Percentiles rank a stretch among this genome's conserved stretches.
These are phyloP conservation scores for Chenopodium suecicum DNA, from an alignment of 148 eudicot genomes.

Conservation along the genomic window DNA sequence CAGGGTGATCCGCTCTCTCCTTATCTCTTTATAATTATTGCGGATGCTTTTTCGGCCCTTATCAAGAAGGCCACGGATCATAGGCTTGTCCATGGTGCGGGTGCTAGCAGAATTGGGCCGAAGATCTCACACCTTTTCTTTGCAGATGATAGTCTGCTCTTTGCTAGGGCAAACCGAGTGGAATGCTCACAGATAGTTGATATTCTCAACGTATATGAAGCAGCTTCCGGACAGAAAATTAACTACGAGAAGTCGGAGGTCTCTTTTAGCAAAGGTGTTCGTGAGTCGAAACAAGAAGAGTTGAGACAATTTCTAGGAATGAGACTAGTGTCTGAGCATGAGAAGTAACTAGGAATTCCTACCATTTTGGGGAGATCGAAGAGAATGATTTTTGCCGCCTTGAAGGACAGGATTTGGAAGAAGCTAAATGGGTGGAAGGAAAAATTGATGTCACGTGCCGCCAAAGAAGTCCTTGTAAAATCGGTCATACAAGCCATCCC, in stretches of 20 bases:
- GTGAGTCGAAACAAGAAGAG: neutral
- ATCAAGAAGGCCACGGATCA: no score
- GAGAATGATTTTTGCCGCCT: neutral
- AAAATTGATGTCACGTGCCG: neutral
- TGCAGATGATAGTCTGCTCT: no score
- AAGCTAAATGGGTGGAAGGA: neutral
- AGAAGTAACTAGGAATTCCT: neutral
- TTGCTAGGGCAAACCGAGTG: no score
- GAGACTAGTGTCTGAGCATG: neutral
- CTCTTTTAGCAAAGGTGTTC: neutral
- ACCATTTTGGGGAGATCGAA: neutral
- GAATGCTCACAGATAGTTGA: no score
- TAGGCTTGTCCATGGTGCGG: no score
- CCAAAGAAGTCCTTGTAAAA: neutral
- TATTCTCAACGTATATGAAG: no score
- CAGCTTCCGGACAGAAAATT: no score
- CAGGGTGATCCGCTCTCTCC: slow-evolving; percentile 15
- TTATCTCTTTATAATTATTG: neutral
- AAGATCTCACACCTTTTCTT: no score
- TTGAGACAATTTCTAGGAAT: neutral
- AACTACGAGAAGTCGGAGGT: neutral
- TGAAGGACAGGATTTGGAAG: neutral
- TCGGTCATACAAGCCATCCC: neutral
- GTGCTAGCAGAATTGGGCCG: neutral
- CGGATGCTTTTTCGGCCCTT: neutral